Evolutionary conservation across 1,284 basidiomycete species (phyloP), one percentile per base, ranked within the genome.

Genomic region (Tetrapyrgos nigripes): DNA sequence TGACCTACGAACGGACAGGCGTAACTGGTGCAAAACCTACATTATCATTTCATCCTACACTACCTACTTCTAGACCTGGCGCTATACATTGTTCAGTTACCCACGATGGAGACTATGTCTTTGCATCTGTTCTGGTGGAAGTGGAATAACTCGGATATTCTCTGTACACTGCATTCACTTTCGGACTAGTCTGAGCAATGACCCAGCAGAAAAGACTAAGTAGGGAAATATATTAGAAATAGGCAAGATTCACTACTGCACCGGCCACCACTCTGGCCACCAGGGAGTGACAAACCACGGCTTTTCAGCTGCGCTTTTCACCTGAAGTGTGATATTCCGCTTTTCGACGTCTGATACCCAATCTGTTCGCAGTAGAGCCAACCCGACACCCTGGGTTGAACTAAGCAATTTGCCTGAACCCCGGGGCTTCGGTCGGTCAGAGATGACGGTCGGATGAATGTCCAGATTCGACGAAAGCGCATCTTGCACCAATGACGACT

Each of bases 51-150:
- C 73, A 73, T 49, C 76, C 82, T 17, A 35, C 53, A 21, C 17
- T 28, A 55, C 8, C 27, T 64, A 8, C 48, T 49, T 31, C 37
- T 44, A 54, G 11, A 67, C 59, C 77, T 37, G 77, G 78, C 52
- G 66, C 66, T 21, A 66, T 88, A 47, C 85, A 92, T 70, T 81
- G 85, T 21, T 93, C 89, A 49, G 80, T 94, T 49, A 92, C 89
- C 63, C 94, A 96, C 65, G 94, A 96, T 66, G 93, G 91, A 24
- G 91, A 93, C 40, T 93, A 94, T 66, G 83, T 93, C 9, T 82
- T 91, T 50, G 85, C 92, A 3, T 85, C 85, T 10, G 93, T 96
- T 23, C 66, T 93, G 19, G 85, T 87, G 19, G 88, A 93, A 73
- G 53, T 58, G 17, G 43, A 46, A 54, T 33, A n/a, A n/a, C n/a